phyloP scores from a whole-genome alignment of 2,329 filamentous ascomycete genomes.

The Neocatenulostroma microsporum region DNA sequence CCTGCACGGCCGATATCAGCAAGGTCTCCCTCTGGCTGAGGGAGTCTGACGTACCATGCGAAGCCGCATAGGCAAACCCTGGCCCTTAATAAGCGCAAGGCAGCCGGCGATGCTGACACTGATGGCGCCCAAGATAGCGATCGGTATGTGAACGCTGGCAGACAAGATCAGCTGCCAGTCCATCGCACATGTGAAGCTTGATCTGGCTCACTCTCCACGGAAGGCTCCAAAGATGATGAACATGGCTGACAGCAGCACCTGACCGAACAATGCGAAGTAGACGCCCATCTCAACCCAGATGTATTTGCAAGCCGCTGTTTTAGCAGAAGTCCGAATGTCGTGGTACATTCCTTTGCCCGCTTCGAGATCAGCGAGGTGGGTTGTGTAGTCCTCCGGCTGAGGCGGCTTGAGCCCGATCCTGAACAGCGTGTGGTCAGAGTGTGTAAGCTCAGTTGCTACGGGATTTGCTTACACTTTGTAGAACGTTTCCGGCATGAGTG shows the following conservation, averaged over 20 bases:
- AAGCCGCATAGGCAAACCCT: constrained; percentile 10
- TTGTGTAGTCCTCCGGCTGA: not conserved
- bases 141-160: constrained; percentile 8
- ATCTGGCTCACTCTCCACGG: constrained; percentile 8
- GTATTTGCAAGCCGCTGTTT: not conserved
- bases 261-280: constrained; percentile 8
- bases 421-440: not conserved
- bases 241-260: constrained; percentile 11
- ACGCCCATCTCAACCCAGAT: constrained; percentile 8
- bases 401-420: constrained; percentile 6
- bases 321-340: constrained; percentile 4
- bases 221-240: constrained; percentile 10
- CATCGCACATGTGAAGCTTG: too few species aligned
- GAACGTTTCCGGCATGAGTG: constrained; percentile 4
- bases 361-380: constrained; percentile 6
- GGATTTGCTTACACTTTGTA: constrained; percentile 6
- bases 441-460: not conserved
- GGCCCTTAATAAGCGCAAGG: constrained; percentile 10
- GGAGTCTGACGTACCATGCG: constrained; percentile 5
- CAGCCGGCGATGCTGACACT: constrained; percentile 8
- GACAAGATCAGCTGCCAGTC: too few species aligned
- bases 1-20: not conserved
- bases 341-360: constrained; percentile 8
- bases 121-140: constrained; percentile 9
- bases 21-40: not conserved